phyloP scores from a whole-genome alignment of 2,329 filamentous ascomycete species.

The Ophiocordyceps sinensis region DNA sequence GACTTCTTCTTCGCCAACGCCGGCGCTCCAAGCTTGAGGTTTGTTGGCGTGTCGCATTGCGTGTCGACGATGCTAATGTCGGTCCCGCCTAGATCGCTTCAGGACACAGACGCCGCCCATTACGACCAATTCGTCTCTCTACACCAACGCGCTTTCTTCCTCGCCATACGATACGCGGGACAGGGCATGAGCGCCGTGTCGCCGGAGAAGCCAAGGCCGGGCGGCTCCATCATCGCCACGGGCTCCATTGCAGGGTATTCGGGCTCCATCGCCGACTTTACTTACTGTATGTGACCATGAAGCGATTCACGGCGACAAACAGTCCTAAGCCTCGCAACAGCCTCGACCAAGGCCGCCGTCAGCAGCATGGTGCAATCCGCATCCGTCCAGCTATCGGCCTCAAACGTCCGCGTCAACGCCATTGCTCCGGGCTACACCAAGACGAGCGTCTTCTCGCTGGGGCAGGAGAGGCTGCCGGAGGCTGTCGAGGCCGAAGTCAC shows the following conservation, averaged over 20 bases:
- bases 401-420: conserved; percentile 5
- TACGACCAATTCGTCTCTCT: conserved; percentile 2
- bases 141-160: conserved; percentile 7
- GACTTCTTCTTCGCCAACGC: conserved; percentile 11
- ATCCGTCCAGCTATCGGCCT: conserved; percentile 5
- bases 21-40: conserved; percentile 5
- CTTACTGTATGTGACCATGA: conserved; percentile 3
- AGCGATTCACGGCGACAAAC: too few species aligned
- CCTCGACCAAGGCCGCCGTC: background rate
- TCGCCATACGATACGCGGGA: conserved; percentile 7
- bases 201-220: conserved; percentile 1
- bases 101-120: conserved; percentile 1
- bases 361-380: background rate
- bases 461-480: background rate
- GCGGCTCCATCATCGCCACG: conserved; percentile 6
- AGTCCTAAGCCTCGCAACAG: background rate
- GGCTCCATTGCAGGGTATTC: conserved; percentile 5
- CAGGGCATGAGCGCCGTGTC: conserved; percentile 6
- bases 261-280: conserved; percentile 3
- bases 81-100: background rate
- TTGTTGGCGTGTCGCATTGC: background rate
- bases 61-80: too few species aligned
- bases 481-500: background rate
- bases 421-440: conserved; percentile 4
- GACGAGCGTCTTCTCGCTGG: conserved; percentile 3